Evolutionary conservation across 805 yeast species (phyloP).

Genomic region (Yarrowia phangngaensis): DNA sequence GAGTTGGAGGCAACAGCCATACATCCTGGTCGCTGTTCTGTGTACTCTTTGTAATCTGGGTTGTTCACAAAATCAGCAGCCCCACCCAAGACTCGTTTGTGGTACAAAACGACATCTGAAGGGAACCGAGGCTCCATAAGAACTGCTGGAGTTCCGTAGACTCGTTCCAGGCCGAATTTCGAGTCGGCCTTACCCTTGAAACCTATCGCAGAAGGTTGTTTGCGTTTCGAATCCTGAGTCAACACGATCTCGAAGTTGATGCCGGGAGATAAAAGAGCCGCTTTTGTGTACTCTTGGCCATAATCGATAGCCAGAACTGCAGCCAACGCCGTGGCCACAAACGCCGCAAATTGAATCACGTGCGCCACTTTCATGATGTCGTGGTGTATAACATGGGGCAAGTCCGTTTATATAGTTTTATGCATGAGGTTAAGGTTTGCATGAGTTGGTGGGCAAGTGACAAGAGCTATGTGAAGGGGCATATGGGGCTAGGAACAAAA

Average conservation of each 20-base stretch:
- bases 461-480: no score
- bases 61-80: constrained; percentile 33
- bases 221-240: constrained; percentile 87
- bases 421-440: no score
- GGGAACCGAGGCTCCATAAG: constrained; percentile 73
- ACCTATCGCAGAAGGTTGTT: constrained; percentile 77
- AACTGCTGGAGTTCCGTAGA: constrained; percentile 72
- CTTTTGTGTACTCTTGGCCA: constrained; percentile 84
- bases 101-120: constrained; percentile 56
- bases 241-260: constrained; percentile 82
- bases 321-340: constrained; percentile 37
- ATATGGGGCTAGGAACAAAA: no score
- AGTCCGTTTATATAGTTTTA: no score
- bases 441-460: no score
- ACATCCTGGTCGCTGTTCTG: constrained; percentile 58
- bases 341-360: constrained; percentile 25
- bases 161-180: constrained; percentile 48
- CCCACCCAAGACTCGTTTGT: constrained; percentile 68
- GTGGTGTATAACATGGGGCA: background rate
- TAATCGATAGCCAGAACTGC: constrained; percentile 85
- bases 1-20: constrained; percentile 44
- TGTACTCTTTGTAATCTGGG: constrained; percentile 50
- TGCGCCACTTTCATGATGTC: constrained; percentile 7
- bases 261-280: constrained; percentile 86
- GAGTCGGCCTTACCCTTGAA: constrained; percentile 42